Base-by-base conservation (phyloP, 2,329 filamentous ascomycete species). In the Aspergillus sp. region DNA sequence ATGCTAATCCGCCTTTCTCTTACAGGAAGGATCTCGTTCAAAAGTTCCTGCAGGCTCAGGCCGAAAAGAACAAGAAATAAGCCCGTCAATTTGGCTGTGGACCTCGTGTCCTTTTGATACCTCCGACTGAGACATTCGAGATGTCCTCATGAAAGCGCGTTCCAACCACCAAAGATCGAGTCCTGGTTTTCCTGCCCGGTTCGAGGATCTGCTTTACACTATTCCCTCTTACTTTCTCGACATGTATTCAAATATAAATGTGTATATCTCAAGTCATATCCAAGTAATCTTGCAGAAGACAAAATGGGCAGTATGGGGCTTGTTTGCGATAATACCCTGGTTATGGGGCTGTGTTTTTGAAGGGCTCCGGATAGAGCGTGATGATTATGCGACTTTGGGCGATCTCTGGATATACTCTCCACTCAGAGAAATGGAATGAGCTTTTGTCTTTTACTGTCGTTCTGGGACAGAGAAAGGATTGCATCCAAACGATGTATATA, bases 11-110 rank as follows among this genome's bases (percentile, higher is more conserved):
- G 13, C 13, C 10, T 26, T 26, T 15, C 34, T n/a, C 15, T 4
- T 40, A 41, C 38, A 69, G 66, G 47, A 82, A 74, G 61, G 79
- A 83, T 56, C 61, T 84, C 30, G 66, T 83, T 26, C 69, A 74
- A 15, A 80, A 80, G 60, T 71, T 80, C 51, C 68, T 79, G 52
- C 82, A 82, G 66, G 70, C 71, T 42, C 69, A 77, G 59, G 72
- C 71, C 27, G 78, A 76, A 41, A 74, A 71, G 58, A 71, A 75
- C 53, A 75, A 76, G 64, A 77, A 75, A 63, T 71, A 59, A 59
- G 37, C 33, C 15, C 29, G 11, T 26, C 15, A 15, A 15, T n/a
- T 11, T 7, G n/a, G n/a, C n/a, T n/a, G n/a, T n/a, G n/a, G n/a
- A n/a, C n/a, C n/a, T n/a, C n/a, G n/a, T n/a, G n/a, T n/a, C n/a